Evolutionary conservation across 768 basidiomycete species (phyloP), one percentile per base, ranked within the genome.

Genomic region (Russula lepida): DNA sequence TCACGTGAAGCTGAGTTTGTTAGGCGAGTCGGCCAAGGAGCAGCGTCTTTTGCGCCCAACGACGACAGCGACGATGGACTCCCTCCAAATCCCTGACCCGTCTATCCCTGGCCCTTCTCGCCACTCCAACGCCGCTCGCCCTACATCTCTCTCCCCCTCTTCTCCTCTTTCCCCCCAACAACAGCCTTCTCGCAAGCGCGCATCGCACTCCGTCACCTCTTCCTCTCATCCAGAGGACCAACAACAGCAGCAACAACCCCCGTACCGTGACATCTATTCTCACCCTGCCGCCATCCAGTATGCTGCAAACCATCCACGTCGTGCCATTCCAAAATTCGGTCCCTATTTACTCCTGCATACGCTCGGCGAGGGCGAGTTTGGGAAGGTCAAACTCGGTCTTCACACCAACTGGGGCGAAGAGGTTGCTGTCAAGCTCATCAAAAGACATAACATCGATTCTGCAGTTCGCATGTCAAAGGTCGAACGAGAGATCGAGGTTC

Each of bases 311-410:
- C 91, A 93, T 68, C 90, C 91, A 7, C 79, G 87, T 57, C 81
- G 92, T n/a, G 84, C 84, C 27, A 92, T 93, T 44, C 92, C 92
- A 57, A 89, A 87, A 73, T 98, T 99, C 67, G 97, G 97, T 0
- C 93, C 95, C 0, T 99, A 99, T 73, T 78, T 98, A 11, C 81
- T 98, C 41, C 78, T 99, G 19, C 95, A 98, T 73, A 98, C 97
- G 0, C 80, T 99, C 21, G 97, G 97, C 48, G 95, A 99, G 75
- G 95, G 95, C 67, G 95, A 98, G 77, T 98, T 98, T 70, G 95
- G 94, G 49, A 98, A 98, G 73, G 95, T 98, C 76, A 98, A 98
- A 72, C 84, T 98, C n/a, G 95, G 95, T 6, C 78, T 98, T 55
- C 95, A 98, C 69, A 80, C 79, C 66, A 85, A 89, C 66, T 97